A percentile compares a stretch with the other conserved stretches of the same genome.
These are phyloP conservation scores for Gleditsia sinensis DNA, from an alignment of 306 rosid genomes.

Conservation along the genomic window DNA sequence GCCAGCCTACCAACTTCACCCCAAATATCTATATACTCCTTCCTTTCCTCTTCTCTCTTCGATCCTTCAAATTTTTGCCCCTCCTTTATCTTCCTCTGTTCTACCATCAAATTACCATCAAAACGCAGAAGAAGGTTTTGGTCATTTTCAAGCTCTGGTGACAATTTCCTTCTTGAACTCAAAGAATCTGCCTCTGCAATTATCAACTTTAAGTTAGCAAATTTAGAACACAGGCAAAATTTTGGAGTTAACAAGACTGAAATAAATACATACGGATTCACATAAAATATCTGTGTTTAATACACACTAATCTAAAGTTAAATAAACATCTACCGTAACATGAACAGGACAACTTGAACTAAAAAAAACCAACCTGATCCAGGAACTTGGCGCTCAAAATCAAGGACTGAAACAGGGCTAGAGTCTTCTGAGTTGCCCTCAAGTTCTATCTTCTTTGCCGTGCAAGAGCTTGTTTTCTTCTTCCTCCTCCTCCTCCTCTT, in stretches of 20 bases:
- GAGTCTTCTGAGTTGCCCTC: slow-evolving; percentile 64
- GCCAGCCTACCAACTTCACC: slow-evolving; percentile 53
- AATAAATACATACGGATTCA: too few species aligned
- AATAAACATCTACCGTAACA: too few species aligned
- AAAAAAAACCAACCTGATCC: slow-evolving; percentile 66
- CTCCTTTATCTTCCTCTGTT: slow-evolving; percentile 40
- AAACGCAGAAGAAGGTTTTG: slow-evolving; percentile 34
- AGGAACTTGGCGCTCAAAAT: slow-evolving; percentile 46
- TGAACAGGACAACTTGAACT: too few species aligned
- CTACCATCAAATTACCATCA: slow-evolving; percentile 43
- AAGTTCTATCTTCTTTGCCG: slow-evolving; percentile 40
- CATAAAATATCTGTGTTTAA: too few species aligned
- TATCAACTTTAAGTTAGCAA: slow-evolving; percentile 9
- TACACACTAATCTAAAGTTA: too few species aligned
- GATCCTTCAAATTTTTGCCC: slow-evolving; percentile 29
- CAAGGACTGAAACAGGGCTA: slow-evolving; percentile 90
- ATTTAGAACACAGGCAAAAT: not conserved
- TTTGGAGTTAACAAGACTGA: not conserved
- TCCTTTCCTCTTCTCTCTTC: slow-evolving; percentile 40
- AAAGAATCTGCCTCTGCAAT: slow-evolving; percentile 44
- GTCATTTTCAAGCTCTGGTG: slow-evolving; percentile 54
- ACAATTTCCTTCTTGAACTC: slow-evolving; percentile 62
- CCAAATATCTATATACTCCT: slow-evolving; percentile 42
- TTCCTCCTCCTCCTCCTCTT: slow-evolving; percentile 28
- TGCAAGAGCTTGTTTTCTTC: slow-evolving; percentile 32